Evolutionary conservation across 805 yeast genomes (phyloP).

Genomic region (Zygosaccharomyces bailii): DNA sequence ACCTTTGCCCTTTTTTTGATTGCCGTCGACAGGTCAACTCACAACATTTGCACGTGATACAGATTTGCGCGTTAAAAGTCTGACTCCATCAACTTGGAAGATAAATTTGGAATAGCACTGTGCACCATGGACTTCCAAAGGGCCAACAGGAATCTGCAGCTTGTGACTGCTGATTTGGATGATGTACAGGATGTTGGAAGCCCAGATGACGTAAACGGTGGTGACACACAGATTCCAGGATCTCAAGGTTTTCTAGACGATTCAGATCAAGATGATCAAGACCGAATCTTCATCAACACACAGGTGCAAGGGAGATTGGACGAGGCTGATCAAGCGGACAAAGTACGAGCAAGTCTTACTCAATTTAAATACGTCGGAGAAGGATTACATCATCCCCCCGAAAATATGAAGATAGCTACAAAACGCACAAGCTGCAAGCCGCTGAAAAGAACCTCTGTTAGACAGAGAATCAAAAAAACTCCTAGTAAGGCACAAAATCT

Average conservation of each 20-base stretch:
- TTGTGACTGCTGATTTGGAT: slow-evolving; percentile 12
- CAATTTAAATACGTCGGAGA: slow-evolving; percentile 23
- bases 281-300: slow-evolving; percentile 28
- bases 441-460: slow-evolving; percentile 1
- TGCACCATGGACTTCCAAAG: slow-evolving; percentile 27
- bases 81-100: too few species aligned
- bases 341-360: slow-evolving; percentile 18
- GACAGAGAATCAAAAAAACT: slow-evolving; percentile 7
- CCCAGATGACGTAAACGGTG: slow-evolving; percentile 4
- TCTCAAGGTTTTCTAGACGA: slow-evolving; percentile 8
- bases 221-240: slow-evolving; percentile 19
- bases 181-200: slow-evolving; percentile 1
- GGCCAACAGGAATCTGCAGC: slow-evolving; percentile 28
- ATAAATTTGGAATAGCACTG: too few species aligned
- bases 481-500: slow-evolving; percentile 18
- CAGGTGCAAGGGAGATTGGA: slow-evolving; percentile 35
- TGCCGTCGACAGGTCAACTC: too few species aligned
- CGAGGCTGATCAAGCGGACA: slow-evolving; percentile 23
- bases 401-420: neutral
- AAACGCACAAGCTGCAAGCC: slow-evolving; percentile 2
- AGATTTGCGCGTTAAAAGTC: neutral
- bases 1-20: too few species aligned
- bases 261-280: slow-evolving; percentile 7
- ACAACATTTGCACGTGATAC: neutral
- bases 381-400: neutral